Evolutionary conservation across 2,329 filamentous ascomycete species (phyloP), one percentile per base, ranked within the genome.

Genomic region (Parasarocladium wereldwijsianum): DNA sequence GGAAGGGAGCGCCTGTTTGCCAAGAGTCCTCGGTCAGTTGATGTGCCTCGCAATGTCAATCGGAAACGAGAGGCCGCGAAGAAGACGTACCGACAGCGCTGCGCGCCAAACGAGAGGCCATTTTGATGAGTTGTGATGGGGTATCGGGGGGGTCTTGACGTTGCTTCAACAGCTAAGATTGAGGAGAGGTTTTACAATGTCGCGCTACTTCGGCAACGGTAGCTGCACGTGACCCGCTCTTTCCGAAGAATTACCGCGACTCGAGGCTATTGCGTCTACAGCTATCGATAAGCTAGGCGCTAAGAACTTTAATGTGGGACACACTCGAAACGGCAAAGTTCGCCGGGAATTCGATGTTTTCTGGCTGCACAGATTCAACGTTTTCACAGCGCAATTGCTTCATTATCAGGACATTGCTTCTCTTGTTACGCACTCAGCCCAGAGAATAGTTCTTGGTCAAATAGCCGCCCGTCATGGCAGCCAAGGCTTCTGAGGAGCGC

Each of bases 91-190:
- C 82, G 65, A 87, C 67, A 66, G 85, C 84, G 72, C 76, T 86
- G 74, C 82, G 85, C 73, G 79, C 84, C 68, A 96, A 73, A 71
- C 86, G 84, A 64, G 84, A 93, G 71, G 87, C 87, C 87, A 96
- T 96, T 80, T 68, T 81, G 70, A 64, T 66, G 58, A 61, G 53
- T 62, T 57, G 61, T 58, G 60, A 62, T 64, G 64, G 54, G 57
- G 52, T 60, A 54, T 52, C 53, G 50, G 43, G 41, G 31, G 24
- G 24, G 47, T 49, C 50, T 56, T 55, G 49, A 53, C 54, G 54
- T 53, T 60, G 52, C 48, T 51, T 43, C 42, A 47, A 54, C 50
- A 55, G 54, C 55, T 61, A 50, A 49, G 47, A 47, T 54, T 52
- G 53, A 49, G 49, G 50, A 53, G 60, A 62, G 55, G 60, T 62